phyloP scores from a whole-genome alignment of 805 yeast genomes.

The Hanseniaspora thailandica region DNA sequence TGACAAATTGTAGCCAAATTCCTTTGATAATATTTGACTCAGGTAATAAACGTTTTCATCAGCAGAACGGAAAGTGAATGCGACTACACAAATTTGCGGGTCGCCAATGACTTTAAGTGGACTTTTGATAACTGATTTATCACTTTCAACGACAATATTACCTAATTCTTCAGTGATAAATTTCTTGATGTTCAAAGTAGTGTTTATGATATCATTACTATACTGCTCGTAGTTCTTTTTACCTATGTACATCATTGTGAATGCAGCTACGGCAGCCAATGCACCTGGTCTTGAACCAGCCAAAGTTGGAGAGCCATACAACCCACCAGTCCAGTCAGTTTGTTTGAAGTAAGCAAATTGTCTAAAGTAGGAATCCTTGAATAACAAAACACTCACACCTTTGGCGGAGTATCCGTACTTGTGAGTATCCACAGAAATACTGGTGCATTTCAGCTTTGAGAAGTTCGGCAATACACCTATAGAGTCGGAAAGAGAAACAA shows the following conservation, averaged over 20 bases:
- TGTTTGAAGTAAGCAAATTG: conserved; percentile 73
- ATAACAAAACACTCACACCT: conserved; percentile 89
- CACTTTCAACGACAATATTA: neutral
- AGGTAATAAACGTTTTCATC: conserved; percentile 39
- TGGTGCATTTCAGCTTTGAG: conserved; percentile 22
- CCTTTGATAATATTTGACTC: conserved; percentile 53
- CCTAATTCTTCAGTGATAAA: conserved; percentile 35
- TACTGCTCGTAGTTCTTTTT: conserved; percentile 64
- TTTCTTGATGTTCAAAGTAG: conserved; percentile 47
- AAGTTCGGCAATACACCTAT: conserved; percentile 61
- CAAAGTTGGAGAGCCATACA: conserved; percentile 90
- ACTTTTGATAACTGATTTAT: neutral
- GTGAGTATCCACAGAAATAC: conserved; percentile 98
- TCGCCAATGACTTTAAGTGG: conserved; percentile 63
- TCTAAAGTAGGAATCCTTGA: conserved; percentile 56
- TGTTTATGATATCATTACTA: conserved; percentile 53
- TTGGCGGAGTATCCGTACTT: conserved; percentile 98
- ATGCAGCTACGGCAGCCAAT: conserved; percentile 96
- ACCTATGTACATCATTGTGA: conserved; percentile 74
- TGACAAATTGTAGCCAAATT: conserved; percentile 77
- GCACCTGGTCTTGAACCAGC: conserved; percentile 98
- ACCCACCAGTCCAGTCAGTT: conserved; percentile 85
- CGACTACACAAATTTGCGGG: conserved; percentile 64
- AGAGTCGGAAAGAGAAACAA: conserved; percentile 53
- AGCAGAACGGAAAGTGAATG: conserved; percentile 35